Percentiles rank a stretch among this genome's conserved stretches.
phyloP scores from a whole-genome alignment of 2,329 filamentous ascomycete species.

The Rhynchosporium agropyri region DNA sequence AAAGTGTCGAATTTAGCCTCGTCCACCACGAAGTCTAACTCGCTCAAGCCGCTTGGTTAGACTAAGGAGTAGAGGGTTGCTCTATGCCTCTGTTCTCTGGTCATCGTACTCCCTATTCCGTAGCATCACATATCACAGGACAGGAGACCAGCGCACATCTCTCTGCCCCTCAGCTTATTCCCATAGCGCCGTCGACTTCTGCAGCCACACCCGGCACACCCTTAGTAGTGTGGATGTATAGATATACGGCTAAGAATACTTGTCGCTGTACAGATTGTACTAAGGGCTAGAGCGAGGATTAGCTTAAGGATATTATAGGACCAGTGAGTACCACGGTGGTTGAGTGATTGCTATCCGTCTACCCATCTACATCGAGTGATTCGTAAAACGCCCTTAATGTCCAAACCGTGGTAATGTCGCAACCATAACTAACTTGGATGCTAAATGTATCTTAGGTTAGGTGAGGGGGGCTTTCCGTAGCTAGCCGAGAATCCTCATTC shows the following conservation, averaged over 20 bases:
- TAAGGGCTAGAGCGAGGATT: background rate
- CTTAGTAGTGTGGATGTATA: too few species aligned
- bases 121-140: too few species aligned
- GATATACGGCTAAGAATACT: too few species aligned
- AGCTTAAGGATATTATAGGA: too few species aligned
- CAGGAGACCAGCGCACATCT: too few species aligned
- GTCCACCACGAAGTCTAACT: background rate
- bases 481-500: too few species aligned
- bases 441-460: too few species aligned
- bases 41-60: background rate
- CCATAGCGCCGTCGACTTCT: too few species aligned
- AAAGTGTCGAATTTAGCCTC: background rate
- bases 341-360: background rate
- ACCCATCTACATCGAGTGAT: background rate
- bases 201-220: too few species aligned
- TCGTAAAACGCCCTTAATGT: background rate
- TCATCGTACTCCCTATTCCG: too few species aligned
- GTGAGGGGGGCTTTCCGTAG: too few species aligned
- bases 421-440: constrained; percentile 6
- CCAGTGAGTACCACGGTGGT: constrained; percentile 2
- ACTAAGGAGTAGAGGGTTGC: background rate
- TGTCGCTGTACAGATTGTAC: background rate
- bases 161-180: too few species aligned
- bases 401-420: background rate
- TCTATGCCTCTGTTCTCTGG: background rate